Conservation (phyloP, 192 early-diverging fungal genomes). For the Coemansia pectinata region DNA sequence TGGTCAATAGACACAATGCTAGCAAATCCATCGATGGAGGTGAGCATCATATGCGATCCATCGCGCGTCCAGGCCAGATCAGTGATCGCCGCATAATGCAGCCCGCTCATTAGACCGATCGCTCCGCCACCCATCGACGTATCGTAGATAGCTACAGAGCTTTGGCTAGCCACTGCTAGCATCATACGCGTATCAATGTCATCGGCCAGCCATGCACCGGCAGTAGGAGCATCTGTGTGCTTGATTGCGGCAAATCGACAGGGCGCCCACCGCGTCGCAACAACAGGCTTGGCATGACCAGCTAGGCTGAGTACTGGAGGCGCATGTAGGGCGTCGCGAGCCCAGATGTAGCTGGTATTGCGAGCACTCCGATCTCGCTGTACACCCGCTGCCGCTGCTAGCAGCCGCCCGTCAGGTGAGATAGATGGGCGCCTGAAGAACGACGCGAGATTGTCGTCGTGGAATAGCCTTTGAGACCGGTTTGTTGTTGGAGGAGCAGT, state of each 20-base stretch:
- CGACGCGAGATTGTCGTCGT: constrained; percentile 86
- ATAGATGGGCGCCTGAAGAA: constrained; percentile 89
- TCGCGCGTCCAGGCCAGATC: constrained; percentile 86
- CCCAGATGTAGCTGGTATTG: constrained; percentile 71
- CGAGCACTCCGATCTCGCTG: constrained; percentile 43
- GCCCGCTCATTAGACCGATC: constrained; percentile 69
- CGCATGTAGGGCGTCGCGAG: constrained; percentile 59
- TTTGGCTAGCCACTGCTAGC: constrained; percentile 84
- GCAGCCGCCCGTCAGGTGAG: constrained; percentile 83
- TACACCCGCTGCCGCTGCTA: constrained; percentile 80
- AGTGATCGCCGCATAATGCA: constrained; percentile 89
- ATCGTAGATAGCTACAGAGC: constrained; percentile 84
- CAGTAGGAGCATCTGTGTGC: not conserved
- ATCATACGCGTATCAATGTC: constrained; percentile 66
- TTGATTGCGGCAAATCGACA: constrained; percentile 27
- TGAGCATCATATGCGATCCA: constrained; percentile 71
- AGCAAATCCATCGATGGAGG: constrained; percentile 88
- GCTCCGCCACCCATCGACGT: constrained; percentile 67
- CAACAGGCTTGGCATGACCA: constrained; percentile 74
- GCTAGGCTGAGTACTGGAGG: constrained; percentile 70
- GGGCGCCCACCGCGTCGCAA: constrained; percentile 71
- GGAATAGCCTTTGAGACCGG: constrained; percentile 59
- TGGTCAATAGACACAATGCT: constrained; percentile 74
- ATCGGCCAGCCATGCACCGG: constrained; percentile 16
- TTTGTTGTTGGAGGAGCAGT: not conserved